Conservation (phyloP, 192 early-diverging fungal species). For the Backusella tarrabulga region DNA sequence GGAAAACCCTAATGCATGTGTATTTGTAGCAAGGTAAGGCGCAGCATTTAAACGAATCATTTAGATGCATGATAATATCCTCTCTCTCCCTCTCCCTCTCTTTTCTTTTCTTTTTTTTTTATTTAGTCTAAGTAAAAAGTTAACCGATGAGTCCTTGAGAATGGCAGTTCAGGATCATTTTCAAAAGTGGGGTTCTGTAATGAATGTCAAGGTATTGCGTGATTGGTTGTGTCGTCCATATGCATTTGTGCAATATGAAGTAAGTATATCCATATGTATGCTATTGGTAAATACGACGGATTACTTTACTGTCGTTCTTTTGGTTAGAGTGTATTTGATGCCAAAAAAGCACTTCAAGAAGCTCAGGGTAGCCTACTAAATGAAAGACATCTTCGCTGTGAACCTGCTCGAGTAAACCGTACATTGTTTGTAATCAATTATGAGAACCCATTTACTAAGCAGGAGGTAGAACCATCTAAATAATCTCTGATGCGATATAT, state of each 20-base stretch:
- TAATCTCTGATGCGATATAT: background rate
- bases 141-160: slow-evolving; percentile 52
- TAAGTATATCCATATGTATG: slow-evolving; percentile 12
- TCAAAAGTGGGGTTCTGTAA: slow-evolving; percentile 57
- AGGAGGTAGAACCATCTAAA: slow-evolving; percentile 29
- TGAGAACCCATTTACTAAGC: slow-evolving; percentile 34
- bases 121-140: slow-evolving; percentile 50
- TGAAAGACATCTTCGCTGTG: slow-evolving; percentile 70
- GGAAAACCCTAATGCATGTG: slow-evolving; percentile 55
- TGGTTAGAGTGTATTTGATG: slow-evolving; percentile 50
- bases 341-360: slow-evolving; percentile 55
- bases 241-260: slow-evolving; percentile 78
- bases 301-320: background rate
- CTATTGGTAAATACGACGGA: background rate
- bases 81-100: too few species aligned
- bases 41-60: background rate
- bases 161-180: slow-evolving; percentile 59
- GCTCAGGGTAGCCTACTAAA: slow-evolving; percentile 67
- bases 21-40: slow-evolving; percentile 74
- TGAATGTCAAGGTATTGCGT: slow-evolving; percentile 73
- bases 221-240: slow-evolving; percentile 72
- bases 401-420: slow-evolving; percentile 75
- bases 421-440: slow-evolving; percentile 63
- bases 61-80: background rate
- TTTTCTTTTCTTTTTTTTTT: too few species aligned